A percentile compares a stretch with the other conserved stretches of the same genome.
Conservation (phyloP, 2,329 filamentous ascomycete species). For the Sordariomycetes sp. region DNA sequence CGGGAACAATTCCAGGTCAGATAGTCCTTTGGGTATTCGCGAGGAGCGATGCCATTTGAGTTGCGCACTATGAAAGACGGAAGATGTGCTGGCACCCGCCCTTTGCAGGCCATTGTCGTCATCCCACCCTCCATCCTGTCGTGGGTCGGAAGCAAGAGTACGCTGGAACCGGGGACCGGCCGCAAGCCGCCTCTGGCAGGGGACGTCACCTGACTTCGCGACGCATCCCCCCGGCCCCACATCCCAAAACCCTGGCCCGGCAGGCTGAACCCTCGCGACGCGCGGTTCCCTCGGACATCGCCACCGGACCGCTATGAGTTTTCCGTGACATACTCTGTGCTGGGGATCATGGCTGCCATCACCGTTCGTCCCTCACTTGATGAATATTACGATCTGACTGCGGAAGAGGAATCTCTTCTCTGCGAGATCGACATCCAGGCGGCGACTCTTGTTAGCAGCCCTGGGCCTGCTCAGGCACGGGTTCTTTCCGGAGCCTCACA, state of each 20-base stretch:
- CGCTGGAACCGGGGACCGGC: no score
- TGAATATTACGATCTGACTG: slow-evolving; percentile 4
- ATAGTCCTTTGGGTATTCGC: no score
- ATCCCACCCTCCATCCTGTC: no score
- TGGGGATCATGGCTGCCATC: not conserved
- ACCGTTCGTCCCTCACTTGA: not conserved
- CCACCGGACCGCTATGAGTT: not conserved
- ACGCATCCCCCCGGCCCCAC: not conserved
- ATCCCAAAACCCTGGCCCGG: not conserved
- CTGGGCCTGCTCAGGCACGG: not conserved
- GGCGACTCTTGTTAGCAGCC: not conserved
- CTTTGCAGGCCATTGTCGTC: no score
- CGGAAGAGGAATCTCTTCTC: slow-evolving; percentile 30
- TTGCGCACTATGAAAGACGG: no score
- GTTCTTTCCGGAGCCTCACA: not conserved
- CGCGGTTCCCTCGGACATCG: not conserved
- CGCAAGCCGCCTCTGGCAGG: no score
- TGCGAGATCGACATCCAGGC: slow-evolving; percentile 15
- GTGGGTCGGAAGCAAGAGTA: no score
- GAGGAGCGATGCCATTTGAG: no score
- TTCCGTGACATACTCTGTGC: not conserved
- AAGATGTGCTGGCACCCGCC: no score
- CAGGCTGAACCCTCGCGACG: not conserved
- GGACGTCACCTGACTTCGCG: not conserved
- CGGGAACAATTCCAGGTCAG: no score